Evolutionary conservation across 2,329 filamentous ascomycete genomes (phyloP), one percentile per base, ranked within the genome.

Genomic region (Fonsecaea erecta): DNA sequence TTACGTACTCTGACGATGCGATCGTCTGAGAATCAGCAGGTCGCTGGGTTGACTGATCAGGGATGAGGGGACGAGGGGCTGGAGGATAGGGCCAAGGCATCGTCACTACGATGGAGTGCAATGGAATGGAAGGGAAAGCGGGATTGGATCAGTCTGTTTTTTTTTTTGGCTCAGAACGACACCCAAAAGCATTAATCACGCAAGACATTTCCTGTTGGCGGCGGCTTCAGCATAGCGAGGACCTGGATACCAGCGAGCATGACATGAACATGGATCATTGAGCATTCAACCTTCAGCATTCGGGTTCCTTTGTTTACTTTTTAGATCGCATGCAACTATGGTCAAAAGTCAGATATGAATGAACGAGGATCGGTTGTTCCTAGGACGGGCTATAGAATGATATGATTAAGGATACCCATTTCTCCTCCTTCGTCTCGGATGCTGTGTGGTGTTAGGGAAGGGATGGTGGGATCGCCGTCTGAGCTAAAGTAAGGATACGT

Each of bases 161-260:
- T 12, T n/a, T 18, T 18, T 40, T 40, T 40, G 9, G 4, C 14
- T 6, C 16, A 48, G 24, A 24, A 4, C 18, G 18, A 18, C 16
- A 18, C 16, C 37, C 5, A 53, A 53, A 53, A 32, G 54, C 37
- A 40, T 43, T 6, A 18, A 16, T n/a, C 12, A 11, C 16, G 32
- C 52, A 37, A n/a, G 18, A 26, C 52, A 18, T 30, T 11, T 16
- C 35, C 1, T n/a, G n/a, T n/a, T n/a, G n/a, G n/a, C n/a, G 37
- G 37, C 16, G 35, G 52, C 59, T 54, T 55, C 52, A 55, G 59
- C 59, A 62, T 60, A 35, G 62, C 57, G 57, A 60, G 57, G 57
- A 60, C 57, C 57, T 60, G 57, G 57, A 35, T 35, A 51, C 43
- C 57, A 60, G 57, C 57, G 46, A 60, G 57, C 57, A 28, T 52